Percentiles rank a stretch among this genome's conserved stretches.
Evolutionary conservation across 768 basidiomycete genomes (phyloP).

Genomic region (Lactarius psammicola): DNA sequence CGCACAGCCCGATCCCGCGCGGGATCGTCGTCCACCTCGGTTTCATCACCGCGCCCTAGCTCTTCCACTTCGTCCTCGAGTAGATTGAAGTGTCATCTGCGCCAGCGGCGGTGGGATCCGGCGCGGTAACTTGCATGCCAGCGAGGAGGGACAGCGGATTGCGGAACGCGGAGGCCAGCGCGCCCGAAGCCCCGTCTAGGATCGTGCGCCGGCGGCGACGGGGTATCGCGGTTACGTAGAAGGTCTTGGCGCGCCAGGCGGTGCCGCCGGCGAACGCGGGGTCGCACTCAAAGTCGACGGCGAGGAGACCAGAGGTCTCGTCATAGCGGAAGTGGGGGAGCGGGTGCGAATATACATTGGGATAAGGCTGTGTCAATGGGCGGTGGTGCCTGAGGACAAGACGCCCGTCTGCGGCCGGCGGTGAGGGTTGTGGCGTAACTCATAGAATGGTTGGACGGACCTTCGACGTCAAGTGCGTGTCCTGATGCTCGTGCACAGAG

Average conservation of each 20-base stretch:
- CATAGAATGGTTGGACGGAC: constrained; percentile 38
- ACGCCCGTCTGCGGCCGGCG: constrained; percentile 49
- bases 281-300: constrained; percentile 58
- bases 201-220: constrained; percentile 64
- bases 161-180: constrained; percentile 58
- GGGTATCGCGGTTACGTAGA: constrained; percentile 66
- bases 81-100: constrained; percentile 46
- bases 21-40: constrained; percentile 71
- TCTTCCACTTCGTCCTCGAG: constrained; percentile 76
- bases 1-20: constrained; percentile 57
- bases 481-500: constrained; percentile 77
- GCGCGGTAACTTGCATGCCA: constrained; percentile 15
- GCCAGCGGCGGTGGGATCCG: constrained; percentile 29
- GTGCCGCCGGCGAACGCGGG: constrained; percentile 52
- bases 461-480: constrained; percentile 79
- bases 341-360: constrained; percentile 74
- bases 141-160: constrained; percentile 54
- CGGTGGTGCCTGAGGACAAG: constrained; percentile 78
- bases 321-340: constrained; percentile 68
- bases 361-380: constrained; percentile 73
- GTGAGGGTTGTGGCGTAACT: constrained; percentile 6
- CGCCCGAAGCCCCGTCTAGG: constrained; percentile 66
- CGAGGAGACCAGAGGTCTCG: constrained; percentile 54
- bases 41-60: constrained; percentile 74
- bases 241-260: constrained; percentile 58